Evolutionary conservation across 2,329 filamentous ascomycete genomes (phyloP).

Genomic region (Trichoderma sp.): DNA sequence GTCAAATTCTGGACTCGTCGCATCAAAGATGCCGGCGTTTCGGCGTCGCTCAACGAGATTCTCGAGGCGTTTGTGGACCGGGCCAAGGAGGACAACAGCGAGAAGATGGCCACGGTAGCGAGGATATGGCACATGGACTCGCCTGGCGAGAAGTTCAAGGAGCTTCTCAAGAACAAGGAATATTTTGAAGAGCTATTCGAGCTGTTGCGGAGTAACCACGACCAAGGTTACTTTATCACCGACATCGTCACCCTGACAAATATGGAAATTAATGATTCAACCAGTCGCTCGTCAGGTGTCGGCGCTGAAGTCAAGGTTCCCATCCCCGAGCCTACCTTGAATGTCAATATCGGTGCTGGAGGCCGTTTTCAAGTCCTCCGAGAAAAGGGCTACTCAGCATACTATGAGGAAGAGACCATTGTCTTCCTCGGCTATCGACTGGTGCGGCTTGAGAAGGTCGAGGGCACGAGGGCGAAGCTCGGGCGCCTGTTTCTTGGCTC

Average conservation of each 20-base stretch:
- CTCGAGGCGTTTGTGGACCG: slow-evolving; percentile 31
- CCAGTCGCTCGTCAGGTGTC: slow-evolving; percentile 15
- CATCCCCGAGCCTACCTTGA: slow-evolving; percentile 28
- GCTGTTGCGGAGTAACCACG: slow-evolving; percentile 28
- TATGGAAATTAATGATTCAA: slow-evolving; percentile 27
- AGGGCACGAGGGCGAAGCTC: slow-evolving; percentile 29
- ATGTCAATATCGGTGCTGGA: slow-evolving; percentile 26
- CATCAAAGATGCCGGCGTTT: slow-evolving; percentile 30
- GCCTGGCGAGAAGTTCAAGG: slow-evolving; percentile 34
- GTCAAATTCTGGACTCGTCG: slow-evolving; percentile 33
- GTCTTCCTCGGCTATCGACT: slow-evolving; percentile 33
- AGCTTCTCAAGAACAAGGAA: slow-evolving; percentile 29
- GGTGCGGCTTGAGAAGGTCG: slow-evolving; percentile 32
- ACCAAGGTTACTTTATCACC: slow-evolving; percentile 33
- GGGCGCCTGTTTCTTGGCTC: slow-evolving; percentile 49
- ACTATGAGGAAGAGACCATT: slow-evolving; percentile 33
- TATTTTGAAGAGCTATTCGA: slow-evolving; percentile 34
- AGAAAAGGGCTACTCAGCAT: slow-evolving; percentile 29
- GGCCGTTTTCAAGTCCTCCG: slow-evolving; percentile 25
- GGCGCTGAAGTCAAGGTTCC: slow-evolving; percentile 24
- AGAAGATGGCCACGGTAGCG: slow-evolving; percentile 31
- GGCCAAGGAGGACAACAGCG: slow-evolving; percentile 26
- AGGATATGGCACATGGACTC: slow-evolving; percentile 36
- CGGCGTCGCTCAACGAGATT: slow-evolving; percentile 31
- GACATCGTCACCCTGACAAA: slow-evolving; percentile 33